A percentile compares a stretch with the other conserved stretches of the same genome.
These are phyloP conservation scores for Claviceps paspali DNA, from an alignment of 2,329 filamentous ascomycete species.

Conservation along the genomic window DNA sequence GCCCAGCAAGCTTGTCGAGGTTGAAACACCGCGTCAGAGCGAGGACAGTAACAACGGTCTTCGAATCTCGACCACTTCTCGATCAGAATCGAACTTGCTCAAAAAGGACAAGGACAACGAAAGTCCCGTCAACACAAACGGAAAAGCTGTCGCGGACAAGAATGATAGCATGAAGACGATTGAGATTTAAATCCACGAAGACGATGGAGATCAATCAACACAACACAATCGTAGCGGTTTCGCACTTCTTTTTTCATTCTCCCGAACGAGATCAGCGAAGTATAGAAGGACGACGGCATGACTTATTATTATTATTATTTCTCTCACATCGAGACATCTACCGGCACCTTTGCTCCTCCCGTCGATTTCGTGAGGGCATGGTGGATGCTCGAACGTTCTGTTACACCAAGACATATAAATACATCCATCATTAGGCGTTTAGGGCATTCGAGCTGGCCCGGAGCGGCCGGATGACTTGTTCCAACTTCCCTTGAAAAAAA, in stretches of 20 bases:
- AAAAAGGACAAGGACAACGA: slow-evolving; percentile 24
- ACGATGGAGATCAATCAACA: slow-evolving; percentile 37
- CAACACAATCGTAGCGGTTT: neutral
- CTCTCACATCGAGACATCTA: neutral
- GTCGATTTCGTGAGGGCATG: neutral
- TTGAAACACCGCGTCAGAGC: slow-evolving; percentile 36
- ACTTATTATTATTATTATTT: slow-evolving; percentile 7
- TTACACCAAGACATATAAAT: neutral
- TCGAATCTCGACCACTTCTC: slow-evolving; percentile 16
- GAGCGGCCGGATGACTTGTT: neutral
- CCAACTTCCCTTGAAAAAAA: neutral
- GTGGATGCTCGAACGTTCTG: neutral
- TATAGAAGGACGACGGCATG: slow-evolving; percentile 10
- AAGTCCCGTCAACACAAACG: slow-evolving; percentile 23
- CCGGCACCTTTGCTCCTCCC: neutral
- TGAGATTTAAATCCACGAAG: slow-evolving; percentile 46
- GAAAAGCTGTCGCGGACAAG: slow-evolving; percentile 26
- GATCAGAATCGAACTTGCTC: slow-evolving; percentile 20
- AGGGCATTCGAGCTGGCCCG: neutral
- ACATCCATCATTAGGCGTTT: slow-evolving; percentile 1
- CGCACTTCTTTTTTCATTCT: neutral
- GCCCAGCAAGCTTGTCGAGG: slow-evolving; percentile 37
- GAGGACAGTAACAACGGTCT: slow-evolving; percentile 21
- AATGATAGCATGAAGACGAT: slow-evolving; percentile 46
- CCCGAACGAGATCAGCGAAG: neutral